Percentiles rank a stretch among this genome's conserved stretches.
Conservation (phyloP, 2,329 filamentous ascomycete genomes). For the Sporothrix pseudoabietina region DNA sequence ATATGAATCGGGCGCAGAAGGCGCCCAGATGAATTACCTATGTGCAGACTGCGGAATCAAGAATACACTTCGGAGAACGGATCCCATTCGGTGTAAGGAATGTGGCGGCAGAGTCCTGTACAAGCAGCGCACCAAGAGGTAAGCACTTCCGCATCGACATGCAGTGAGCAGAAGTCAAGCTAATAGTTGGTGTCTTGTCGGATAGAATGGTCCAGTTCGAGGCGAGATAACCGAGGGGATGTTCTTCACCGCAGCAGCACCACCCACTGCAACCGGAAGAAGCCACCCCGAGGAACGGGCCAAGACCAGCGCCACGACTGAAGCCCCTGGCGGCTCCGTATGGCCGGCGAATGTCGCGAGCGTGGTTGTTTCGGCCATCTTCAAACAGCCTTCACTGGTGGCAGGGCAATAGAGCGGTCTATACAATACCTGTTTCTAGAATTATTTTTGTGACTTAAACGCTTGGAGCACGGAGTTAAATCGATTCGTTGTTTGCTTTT, state of each 20-base stretch:
- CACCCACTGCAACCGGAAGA: neutral
- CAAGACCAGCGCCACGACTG: neutral
- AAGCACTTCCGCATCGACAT: neutral
- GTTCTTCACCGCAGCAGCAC: neutral
- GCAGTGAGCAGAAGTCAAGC: neutral
- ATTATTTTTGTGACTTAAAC: neutral
- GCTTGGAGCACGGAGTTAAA: conserved; percentile 29
- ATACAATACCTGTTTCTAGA: neutral
- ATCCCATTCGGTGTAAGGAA: conserved; percentile 84
- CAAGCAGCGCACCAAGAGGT: conserved; percentile 98
- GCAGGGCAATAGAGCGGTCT: neutral
- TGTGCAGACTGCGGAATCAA: conserved; percentile 85
- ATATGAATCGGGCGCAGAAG: conserved; percentile 46
- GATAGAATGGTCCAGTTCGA: conserved; percentile 97
- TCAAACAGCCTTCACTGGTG: neutral
- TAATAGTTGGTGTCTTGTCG: neutral
- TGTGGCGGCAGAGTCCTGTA: conserved; percentile 95
- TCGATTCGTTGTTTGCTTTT: too few species aligned
- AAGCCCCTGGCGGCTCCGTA: neutral
- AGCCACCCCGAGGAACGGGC: neutral
- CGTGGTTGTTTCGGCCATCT: neutral
- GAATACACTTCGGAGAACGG: conserved; percentile 73
- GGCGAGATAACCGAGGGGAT: conserved; percentile 65
- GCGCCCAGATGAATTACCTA: conserved; percentile 64
- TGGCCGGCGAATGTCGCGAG: neutral